These are phyloP conservation scores for Penicillium sp. DNA, from an alignment of 2,329 filamentous ascomycete species.

Conservation along the genomic window DNA sequence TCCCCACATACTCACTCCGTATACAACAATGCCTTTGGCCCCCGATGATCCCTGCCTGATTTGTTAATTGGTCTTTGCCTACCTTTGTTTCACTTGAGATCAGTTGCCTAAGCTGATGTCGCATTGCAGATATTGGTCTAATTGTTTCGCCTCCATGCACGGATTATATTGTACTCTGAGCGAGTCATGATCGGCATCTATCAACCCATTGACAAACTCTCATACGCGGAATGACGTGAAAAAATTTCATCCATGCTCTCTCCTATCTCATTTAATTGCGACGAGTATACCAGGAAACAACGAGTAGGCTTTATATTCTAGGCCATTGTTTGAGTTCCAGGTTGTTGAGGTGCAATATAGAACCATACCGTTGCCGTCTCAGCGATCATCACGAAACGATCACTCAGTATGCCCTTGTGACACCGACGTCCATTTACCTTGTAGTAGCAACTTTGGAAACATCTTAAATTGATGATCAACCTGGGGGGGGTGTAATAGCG, in stretches of 20 bases:
- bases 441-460: too few species aligned
- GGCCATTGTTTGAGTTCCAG: not conserved
- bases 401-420: too few species aligned
- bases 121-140: not conserved
- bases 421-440: too few species aligned
- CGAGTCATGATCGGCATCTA: not conserved
- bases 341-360: too few species aligned
- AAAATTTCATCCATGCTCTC: not conserved
- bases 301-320: not conserved
- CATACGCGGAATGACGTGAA: not conserved
- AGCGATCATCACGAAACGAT: too few species aligned
- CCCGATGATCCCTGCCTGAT: not conserved
- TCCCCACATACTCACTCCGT: too few species aligned
- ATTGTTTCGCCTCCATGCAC: not conserved
- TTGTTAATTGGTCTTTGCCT: not conserved
- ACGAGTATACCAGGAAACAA: not conserved
- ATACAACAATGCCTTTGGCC: too few species aligned
- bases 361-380: too few species aligned
- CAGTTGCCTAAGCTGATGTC: not conserved
- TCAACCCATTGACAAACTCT: not conserved
- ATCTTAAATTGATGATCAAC: too few species aligned
- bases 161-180: too few species aligned
- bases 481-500: too few species aligned
- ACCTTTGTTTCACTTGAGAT: not conserved
- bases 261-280: not conserved